Base-by-base conservation (phyloP, 257 asterid genomes). In the Orobanche coerulescens region DNA sequence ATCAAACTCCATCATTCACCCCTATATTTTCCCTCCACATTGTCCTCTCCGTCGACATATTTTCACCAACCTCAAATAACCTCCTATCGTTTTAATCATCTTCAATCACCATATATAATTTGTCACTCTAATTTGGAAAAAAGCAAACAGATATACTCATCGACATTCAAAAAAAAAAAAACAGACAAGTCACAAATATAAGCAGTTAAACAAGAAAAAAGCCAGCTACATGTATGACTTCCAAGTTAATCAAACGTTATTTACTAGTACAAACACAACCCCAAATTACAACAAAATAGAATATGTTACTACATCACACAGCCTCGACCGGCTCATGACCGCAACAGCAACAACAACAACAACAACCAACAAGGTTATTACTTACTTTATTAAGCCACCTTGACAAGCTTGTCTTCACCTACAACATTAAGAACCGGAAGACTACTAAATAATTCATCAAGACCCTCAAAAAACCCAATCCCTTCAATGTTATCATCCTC, bases 381-480 rank as follows among this genome's bases (percentile, higher is more conserved):
- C 72, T 44, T 69, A 59, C 70, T 61, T 61, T 24, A 68, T 75
- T 70, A 81, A 47, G 81, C 78, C 50, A 81, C 86, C 79, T 80
- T 80, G 57, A 71, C 66, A 34, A 75, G 80, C 73, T 74, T 82
- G 54, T 81, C 88, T 5, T 84, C 88, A 13, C 82, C 82, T 20
- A 76, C 93, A 50, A 58, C 88, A 51, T 65, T 76, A 67, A 79
- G 83, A 62, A 76, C 78, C 0, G 94, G 90, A 61, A 81, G 87
- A 76, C 78, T 78, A 71, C 75, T 78, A 19, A 88, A 76, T 74
- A 76, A 85, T 49, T 88, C 96, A 58, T 85, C 96, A 67, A 88
- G 94, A 49, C 96, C 94, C 77, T 88, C 96, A 33, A 88, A 88
- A 34, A 85, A 84, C 26, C 80, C 92, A 53, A 53, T 59, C 30